Base-by-base conservation (phyloP, 768 basidiomycete species). In the Paxillus involutus region DNA sequence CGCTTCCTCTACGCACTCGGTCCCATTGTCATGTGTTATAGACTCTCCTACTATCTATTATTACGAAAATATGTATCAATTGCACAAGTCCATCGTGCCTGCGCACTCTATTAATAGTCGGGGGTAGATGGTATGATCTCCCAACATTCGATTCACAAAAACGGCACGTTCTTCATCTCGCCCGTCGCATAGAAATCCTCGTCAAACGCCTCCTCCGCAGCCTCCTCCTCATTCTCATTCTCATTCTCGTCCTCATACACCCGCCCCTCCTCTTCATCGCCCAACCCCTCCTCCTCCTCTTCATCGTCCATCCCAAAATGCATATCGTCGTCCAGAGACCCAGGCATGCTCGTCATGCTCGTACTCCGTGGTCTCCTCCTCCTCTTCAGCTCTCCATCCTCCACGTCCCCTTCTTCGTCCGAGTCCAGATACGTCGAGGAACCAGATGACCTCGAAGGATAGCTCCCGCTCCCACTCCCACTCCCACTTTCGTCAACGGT, bases 261-360 rank as follows among this genome's bases (percentile, higher is more conserved):
- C 30, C 68, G 71, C 8, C 69, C 69, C 2, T 64, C 65, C n/a
- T 71, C 69, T 4, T 71, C 68, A 11, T 70, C 71, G 1, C 60
- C 69, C 4, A 64, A 64, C 1, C 59, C 66, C 12, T 63, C 63
- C 26, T 81, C 66, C 12, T 63, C 63, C 26, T 81, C 82, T 8
- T 77, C 80, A 11, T 82, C 80, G 40, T 82, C 80, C 57, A 81
- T 69, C 16, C 74, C 81, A 57, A 84, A 82, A 47, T 81, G 74
- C 63, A 79, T 75, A 57, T 86, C 81, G 47, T 67, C 66, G 55
- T 87, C 83, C 55, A 94, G 70, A 19, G 89, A 88, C 30, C 92
- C 92, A 12, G 91, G 92, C 88, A 95, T 93, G 64, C 90, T 93
- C 41, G 83, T 82, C 69, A 88, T 81, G 58, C 91, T 91, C 63